phyloP scores from a whole-genome alignment of 139 green algal genomes.

The Closterium sp. region DNA sequence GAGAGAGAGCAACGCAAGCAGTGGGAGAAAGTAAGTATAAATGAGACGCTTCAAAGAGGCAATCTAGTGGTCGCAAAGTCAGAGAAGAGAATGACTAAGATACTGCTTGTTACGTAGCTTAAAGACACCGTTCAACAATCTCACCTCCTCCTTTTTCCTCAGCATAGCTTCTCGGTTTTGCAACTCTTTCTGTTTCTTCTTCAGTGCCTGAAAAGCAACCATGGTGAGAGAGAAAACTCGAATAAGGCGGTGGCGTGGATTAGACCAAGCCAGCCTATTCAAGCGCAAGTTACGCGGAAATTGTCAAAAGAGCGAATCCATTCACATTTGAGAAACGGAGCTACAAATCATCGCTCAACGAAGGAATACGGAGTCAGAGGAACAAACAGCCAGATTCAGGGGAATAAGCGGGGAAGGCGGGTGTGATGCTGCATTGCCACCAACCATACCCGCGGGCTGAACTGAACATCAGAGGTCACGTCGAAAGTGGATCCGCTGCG shows the following conservation, averaged over 20 bases:
- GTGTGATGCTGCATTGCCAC: not conserved
- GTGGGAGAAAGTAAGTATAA: not conserved
- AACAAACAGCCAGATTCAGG: not conserved
- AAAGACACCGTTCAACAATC: not conserved
- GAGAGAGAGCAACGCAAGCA: not conserved
- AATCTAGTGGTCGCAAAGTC: not conserved
- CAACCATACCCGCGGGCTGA: not conserved
- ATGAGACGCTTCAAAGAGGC: not conserved
- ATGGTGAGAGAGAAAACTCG: not conserved
- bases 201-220: not conserved
- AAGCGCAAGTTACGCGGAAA: not conserved
- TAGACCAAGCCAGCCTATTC: not conserved
- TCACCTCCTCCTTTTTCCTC: not conserved
- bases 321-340: too few species aligned
- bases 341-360: too few species aligned
- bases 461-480: not conserved
- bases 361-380: too few species aligned
- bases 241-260: not conserved
- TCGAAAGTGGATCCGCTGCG: not conserved
- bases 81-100: not conserved
- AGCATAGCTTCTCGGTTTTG: not conserved
- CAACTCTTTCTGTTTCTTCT: not conserved
- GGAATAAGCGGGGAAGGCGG: not conserved
- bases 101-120: not conserved
- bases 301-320: too few species aligned